These are phyloP conservation scores for Saccharomycodes ludwigii DNA, from an alignment of 805 yeast species.

Conservation along the genomic window DNA sequence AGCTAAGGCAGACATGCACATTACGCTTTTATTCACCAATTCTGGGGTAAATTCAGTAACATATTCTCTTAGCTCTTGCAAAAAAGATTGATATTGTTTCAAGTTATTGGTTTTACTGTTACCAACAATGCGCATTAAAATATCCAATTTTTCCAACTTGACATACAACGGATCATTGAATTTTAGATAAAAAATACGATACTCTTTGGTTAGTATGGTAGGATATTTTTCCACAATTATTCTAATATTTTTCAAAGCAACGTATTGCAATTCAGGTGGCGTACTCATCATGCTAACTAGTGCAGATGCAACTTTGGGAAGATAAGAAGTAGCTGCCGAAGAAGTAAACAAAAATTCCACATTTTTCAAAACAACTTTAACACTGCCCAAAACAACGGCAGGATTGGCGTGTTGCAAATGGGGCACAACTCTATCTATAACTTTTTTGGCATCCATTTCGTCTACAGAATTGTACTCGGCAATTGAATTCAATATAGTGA, in stretches of 20 bases:
- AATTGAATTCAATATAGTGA: slow-evolving; percentile 73
- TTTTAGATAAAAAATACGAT: slow-evolving; percentile 83
- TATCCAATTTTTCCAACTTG: slow-evolving; percentile 66
- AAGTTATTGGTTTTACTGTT: slow-evolving; percentile 28
- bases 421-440: slow-evolving; percentile 82
- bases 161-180: slow-evolving; percentile 73
- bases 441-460: slow-evolving; percentile 62
- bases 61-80: slow-evolving; percentile 67
- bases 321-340: slow-evolving; percentile 31
- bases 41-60: slow-evolving; percentile 70
- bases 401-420: slow-evolving; percentile 97
- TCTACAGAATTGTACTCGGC: slow-evolving; percentile 52
- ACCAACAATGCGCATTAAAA: slow-evolving; percentile 50
- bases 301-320: slow-evolving; percentile 72
- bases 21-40: slow-evolving; percentile 40
- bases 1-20: slow-evolving; percentile 42
- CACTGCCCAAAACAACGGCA: slow-evolving; percentile 77
- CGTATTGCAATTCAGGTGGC: slow-evolving; percentile 91
- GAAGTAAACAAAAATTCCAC: slow-evolving; percentile 31
- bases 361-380: slow-evolving; percentile 70
- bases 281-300: slow-evolving; percentile 77
- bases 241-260: slow-evolving; percentile 81
- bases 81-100: slow-evolving; percentile 41
- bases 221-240: slow-evolving; percentile 86
- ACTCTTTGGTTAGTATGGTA: slow-evolving; percentile 57